These are phyloP conservation scores for Colletotrichum paranaense DNA, from an alignment of 2,329 filamentous ascomycete genomes.

Conservation along the genomic window DNA sequence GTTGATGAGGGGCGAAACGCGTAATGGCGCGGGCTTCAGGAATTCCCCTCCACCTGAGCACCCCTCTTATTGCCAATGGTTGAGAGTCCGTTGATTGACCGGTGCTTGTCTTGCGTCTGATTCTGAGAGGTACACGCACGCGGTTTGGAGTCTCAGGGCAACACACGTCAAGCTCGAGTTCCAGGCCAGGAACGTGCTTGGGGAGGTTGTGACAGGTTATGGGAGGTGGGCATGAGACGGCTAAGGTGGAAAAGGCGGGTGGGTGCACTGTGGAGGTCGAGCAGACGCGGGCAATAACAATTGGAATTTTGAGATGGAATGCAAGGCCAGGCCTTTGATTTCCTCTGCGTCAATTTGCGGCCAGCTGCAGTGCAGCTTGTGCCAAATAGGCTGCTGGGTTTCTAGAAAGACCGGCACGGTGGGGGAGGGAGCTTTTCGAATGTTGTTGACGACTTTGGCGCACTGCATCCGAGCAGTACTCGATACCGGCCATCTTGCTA, in stretches of 20 bases:
- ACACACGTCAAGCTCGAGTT: background rate
- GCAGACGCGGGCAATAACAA: background rate
- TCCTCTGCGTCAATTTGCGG: background rate
- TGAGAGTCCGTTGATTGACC: background rate
- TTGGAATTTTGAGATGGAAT: constrained; percentile 1
- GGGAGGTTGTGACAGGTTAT: background rate
- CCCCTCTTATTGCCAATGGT: constrained; percentile 1
- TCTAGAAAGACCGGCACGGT: constrained; percentile 4
- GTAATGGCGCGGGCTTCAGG: constrained; percentile 29
- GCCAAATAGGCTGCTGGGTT: background rate
- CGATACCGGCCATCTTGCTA: background rate
- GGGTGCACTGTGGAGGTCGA: background rate
- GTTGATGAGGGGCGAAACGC: constrained; percentile 35
- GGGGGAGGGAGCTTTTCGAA: background rate
- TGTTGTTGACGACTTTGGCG: constrained; percentile 11
- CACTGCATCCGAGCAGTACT: background rate
- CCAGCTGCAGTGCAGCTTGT: background rate
- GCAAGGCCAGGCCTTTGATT: constrained; percentile 4
- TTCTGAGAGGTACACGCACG: background rate
- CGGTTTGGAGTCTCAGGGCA: background rate
- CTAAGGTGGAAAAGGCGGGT: background rate
- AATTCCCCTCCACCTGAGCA: background rate
- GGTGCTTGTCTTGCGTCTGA: background rate
- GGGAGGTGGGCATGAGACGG: background rate
- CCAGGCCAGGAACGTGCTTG: background rate